Evolutionary conservation across 2,329 filamentous ascomycete species (phyloP).

Genomic region (Trichoderma oligosporum): DNA sequence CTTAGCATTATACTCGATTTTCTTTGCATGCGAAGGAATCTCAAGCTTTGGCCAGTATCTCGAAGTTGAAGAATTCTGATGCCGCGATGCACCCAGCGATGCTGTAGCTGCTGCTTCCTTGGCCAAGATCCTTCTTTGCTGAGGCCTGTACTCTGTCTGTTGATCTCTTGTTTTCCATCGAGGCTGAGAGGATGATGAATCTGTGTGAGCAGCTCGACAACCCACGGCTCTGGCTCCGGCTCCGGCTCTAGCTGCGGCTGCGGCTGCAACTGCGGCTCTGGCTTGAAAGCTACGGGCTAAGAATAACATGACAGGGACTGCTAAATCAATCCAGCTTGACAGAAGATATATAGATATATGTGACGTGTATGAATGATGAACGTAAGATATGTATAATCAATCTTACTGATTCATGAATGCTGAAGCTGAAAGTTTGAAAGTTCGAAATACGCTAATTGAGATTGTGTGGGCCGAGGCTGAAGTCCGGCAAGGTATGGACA

Average conservation of each 20-base stretch:
- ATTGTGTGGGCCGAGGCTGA: conserved; percentile 10
- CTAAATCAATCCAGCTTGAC: too few species aligned
- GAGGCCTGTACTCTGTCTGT: not conserved
- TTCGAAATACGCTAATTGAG: not conserved
- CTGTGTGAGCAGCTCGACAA: not conserved
- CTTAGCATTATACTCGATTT: conserved; percentile 16
- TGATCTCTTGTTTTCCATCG: not conserved
- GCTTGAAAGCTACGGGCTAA: not conserved
- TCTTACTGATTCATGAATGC: not conserved
- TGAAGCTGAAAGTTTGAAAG: not conserved
- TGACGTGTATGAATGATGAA: too few species aligned
- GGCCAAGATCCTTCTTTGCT: not conserved
- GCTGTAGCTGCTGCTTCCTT: not conserved
- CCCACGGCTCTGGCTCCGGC: not conserved
- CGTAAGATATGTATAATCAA: not conserved
- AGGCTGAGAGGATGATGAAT: not conserved
- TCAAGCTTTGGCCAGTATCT: conserved; percentile 21
- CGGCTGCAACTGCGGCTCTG: not conserved
- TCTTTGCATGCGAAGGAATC: conserved; percentile 20
- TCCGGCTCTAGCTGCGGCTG: not conserved
- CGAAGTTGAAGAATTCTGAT: conserved; percentile 8
- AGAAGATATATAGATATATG: too few species aligned
- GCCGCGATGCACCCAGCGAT: too few species aligned
- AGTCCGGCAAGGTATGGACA: not conserved
- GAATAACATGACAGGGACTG: not conserved